Base-by-base conservation (phyloP, 2,329 filamentous ascomycete genomes). In the Curvularia verruculosa region DNA sequence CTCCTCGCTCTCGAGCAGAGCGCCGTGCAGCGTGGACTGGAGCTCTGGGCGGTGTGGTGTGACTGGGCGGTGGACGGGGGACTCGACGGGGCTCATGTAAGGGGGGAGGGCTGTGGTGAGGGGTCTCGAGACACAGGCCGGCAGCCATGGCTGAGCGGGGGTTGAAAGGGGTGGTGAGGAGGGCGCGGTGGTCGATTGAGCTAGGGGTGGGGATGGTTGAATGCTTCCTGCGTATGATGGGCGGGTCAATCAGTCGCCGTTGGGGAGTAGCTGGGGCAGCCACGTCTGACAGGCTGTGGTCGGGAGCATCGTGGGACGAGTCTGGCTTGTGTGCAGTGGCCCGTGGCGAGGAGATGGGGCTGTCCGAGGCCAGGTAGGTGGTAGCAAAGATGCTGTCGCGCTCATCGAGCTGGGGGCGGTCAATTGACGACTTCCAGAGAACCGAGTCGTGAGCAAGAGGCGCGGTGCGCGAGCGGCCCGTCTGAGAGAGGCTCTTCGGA, bases 341-440 rank as follows among this genome's bases (percentile, higher is more conserved):
- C 69, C 61, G 67, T 19, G 74, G 74, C 9, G 76, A 76, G 23
- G 73, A 68, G 18, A 69, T 71, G 62, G 81, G 80, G 67, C 77
- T 82, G 60, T 82, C 81, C 52, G 81, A 80, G 57, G 79, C 78
- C 1, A 83, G 75, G 71, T 87, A 87, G 63, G 85, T 84, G 31
- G 85, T 87, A 50, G 85, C 84, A 68, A 87, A 87, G 70, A 87
- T 87, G 73, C 82, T 85, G 72, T 87, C 85, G 66, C 85, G 77
- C 73, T 87, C 85, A 24, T 84, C 85, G 61, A 87, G 77, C 74
- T 84, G 84, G 46, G 84, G 83, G 28, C 68, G 71, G 59, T 78
- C 75, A 55, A 69, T 71, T 18, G 74, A 71, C 43, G 72, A 65
- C 53, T 70, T 71, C 73, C 73, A 78, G 39, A 77, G 69, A 23